Evolutionary conservation across 768 basidiomycete genomes (phyloP).

Genomic region (Mrakia hoshinonis): DNA sequence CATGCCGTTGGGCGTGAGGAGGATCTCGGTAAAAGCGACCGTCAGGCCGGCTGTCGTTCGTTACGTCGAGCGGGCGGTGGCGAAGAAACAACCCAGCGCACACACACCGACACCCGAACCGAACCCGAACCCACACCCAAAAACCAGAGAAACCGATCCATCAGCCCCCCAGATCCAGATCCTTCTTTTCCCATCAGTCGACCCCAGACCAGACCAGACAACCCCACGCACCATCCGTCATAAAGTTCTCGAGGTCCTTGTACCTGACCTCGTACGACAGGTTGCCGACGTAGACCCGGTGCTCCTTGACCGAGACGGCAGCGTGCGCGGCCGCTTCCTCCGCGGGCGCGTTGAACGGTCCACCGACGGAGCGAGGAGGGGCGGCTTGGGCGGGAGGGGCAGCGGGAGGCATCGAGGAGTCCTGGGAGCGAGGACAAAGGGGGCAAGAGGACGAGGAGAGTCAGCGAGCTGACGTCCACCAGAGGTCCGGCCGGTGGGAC

Average conservation of each 20-base stretch:
- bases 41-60: conserved; percentile 51
- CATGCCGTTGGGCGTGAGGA: conserved; percentile 88
- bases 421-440: not conserved
- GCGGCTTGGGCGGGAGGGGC: not conserved
- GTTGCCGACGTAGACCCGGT: conserved; percentile 97
- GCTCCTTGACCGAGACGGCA: conserved; percentile 93
- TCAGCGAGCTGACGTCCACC: not conserved
- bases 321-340: conserved; percentile 93
- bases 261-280: conserved; percentile 98
- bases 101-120: not conserved
- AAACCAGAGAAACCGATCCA: conserved; percentile 27
- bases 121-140: conserved; percentile 20
- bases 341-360: conserved; percentile 43
- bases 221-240: conserved; percentile 92
- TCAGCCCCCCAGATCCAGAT: not conserved
- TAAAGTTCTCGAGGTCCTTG: conserved; percentile 97
- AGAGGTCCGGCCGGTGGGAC: not conserved
- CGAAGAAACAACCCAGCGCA: not conserved
- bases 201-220: conserved; percentile 30
- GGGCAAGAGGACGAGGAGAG: not conserved
- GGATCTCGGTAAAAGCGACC: conserved; percentile 99
- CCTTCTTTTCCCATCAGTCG: not conserved
- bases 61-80: not conserved
- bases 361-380: conserved; percentile 31
- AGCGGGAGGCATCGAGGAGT: conserved; percentile 3